Evolutionary conservation across 306 rosid genomes (phyloP).

Genomic region (Styphnolobium japonicum): DNA sequence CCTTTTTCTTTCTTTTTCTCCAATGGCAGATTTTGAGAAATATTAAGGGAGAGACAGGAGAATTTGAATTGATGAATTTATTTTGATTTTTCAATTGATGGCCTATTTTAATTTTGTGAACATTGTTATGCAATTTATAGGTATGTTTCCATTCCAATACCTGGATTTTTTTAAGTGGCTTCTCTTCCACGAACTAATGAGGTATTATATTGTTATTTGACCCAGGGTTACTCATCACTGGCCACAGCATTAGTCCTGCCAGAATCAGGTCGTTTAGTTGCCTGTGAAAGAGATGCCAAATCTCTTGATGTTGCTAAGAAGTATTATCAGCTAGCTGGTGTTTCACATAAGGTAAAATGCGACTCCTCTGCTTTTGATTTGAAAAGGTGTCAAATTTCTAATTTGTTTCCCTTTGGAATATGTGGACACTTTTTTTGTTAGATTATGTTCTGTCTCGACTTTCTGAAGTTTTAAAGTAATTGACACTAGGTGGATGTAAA

Average conservation of each 20-base stretch:
- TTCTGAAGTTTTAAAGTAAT: not conserved
- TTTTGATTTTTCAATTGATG: not conserved
- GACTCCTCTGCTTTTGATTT: slow-evolving; percentile 23
- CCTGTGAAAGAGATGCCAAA: slow-evolving; percentile 82
- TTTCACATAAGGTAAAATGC: slow-evolving; percentile 73
- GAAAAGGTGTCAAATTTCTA: not conserved
- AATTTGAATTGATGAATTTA: not conserved
- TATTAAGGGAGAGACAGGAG: not conserved
- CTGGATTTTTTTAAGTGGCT: not conserved
- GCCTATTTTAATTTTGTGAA: not conserved
- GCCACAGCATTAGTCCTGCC: slow-evolving; percentile 87
- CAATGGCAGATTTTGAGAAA: not conserved
- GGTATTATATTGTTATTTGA: slow-evolving; percentile 19
- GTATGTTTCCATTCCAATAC: not conserved
- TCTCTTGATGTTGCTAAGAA: slow-evolving; percentile 82
- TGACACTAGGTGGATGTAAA: slow-evolving; percentile 62
- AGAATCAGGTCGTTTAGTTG: slow-evolving; percentile 83
- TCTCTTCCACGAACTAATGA: not conserved
- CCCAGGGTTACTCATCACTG: slow-evolving; percentile 92
- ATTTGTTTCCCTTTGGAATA: not conserved
- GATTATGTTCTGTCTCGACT: not conserved
- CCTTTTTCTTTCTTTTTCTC: not conserved
- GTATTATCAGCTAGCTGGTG: slow-evolving; percentile 74
- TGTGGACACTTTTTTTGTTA: not conserved
- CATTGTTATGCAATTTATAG: not conserved